These are phyloP conservation scores for Zygoascus biomembranicola DNA, from an alignment of 805 yeast species.

Conservation along the genomic window DNA sequence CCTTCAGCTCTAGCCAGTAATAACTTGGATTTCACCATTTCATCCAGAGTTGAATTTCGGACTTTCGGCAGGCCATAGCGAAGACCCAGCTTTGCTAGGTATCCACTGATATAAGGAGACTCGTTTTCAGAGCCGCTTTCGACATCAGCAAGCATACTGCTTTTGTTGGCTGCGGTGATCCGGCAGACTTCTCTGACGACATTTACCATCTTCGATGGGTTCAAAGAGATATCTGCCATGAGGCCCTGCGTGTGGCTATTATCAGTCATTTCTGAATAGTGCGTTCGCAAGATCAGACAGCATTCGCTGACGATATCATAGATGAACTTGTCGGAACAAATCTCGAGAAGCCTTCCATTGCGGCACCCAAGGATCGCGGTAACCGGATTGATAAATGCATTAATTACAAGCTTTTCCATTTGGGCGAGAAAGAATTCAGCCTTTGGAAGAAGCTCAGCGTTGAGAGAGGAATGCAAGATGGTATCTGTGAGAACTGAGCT, in stretches of 20 bases:
- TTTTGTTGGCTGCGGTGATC: conserved; percentile 48
- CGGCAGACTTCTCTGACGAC: conserved; percentile 35
- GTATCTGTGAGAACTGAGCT: not conserved
- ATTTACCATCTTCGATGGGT: conserved; percentile 27
- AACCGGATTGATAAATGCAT: conserved; percentile 76
- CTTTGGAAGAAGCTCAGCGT: conserved; percentile 22
- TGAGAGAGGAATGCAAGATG: conserved; percentile 3
- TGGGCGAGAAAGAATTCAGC: conserved; percentile 51
- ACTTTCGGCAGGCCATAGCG: conserved; percentile 37
- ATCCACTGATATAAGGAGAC: conserved; percentile 78
- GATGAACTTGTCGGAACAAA: conserved; percentile 31
- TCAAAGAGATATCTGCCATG: conserved; percentile 6
- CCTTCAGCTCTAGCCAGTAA: conserved; percentile 15
- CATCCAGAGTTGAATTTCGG: conserved; percentile 37
- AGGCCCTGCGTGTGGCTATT: not conserved
- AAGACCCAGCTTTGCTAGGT: conserved; percentile 49
- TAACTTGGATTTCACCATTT: conserved; percentile 35
- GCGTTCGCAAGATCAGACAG: conserved; percentile 33
- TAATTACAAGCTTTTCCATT: conserved; percentile 67
- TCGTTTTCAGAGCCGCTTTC: conserved; percentile 53
- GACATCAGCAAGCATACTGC: conserved; percentile 68
- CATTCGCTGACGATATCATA: conserved; percentile 39
- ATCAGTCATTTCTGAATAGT: conserved; percentile 18
- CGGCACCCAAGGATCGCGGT: conserved; percentile 70
- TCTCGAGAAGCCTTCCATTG: conserved; percentile 62